phyloP scores from a whole-genome alignment of 169 alveolate species.

The Ichthyophthirius multifiliis region DNA sequence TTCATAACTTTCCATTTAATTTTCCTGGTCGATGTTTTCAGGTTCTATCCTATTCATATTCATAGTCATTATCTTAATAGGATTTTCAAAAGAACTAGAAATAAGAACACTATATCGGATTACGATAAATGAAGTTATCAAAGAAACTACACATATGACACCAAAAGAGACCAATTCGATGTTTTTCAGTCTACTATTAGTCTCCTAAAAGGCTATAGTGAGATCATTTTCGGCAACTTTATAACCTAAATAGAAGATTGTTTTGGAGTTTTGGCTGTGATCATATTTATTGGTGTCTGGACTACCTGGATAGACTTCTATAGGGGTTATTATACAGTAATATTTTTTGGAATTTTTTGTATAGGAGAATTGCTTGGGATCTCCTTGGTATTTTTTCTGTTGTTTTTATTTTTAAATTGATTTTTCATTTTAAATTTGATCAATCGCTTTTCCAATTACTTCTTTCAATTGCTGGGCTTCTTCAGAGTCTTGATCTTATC shows the following conservation, averaged over 20 bases:
- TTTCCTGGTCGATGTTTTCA: not conserved
- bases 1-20: conserved; percentile 15
- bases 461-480: not conserved
- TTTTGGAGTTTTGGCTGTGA: not conserved
- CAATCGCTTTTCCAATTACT: not conserved
- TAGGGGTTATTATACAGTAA: not conserved
- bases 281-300: not conserved
- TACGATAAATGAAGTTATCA: not conserved
- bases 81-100: not conserved
- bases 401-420: not conserved
- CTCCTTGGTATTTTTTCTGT: not conserved
- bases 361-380: not conserved
- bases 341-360: not conserved
- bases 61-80: not conserved
- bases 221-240: not conserved
- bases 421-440: not conserved
- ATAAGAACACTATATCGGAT: not conserved
- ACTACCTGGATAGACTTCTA: not conserved
- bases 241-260: not conserved
- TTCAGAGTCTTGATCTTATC: not conserved
- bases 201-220: not conserved
- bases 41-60: not conserved
- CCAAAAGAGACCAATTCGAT: not conserved
- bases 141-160: not conserved
- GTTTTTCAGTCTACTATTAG: not conserved